Conservation (phyloP, 106 monocot genomes). For the Dioscorea zingiberensis region DNA sequence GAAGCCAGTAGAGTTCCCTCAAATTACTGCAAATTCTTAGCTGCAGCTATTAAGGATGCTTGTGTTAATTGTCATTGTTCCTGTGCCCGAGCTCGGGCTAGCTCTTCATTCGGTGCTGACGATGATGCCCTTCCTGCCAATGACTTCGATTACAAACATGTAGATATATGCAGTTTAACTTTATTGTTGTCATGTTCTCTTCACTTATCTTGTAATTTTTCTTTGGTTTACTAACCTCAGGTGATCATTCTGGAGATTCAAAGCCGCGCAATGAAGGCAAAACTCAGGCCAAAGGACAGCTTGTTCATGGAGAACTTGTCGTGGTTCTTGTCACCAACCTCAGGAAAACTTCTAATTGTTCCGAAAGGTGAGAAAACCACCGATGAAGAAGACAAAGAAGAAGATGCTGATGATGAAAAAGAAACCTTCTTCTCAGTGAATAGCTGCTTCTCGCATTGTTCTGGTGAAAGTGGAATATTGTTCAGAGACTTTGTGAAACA, state of each 20-base stretch:
- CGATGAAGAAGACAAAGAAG: slow-evolving; percentile 2
- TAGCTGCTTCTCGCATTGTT: slow-evolving; percentile 50
- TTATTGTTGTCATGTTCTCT: background rate
- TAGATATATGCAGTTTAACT: background rate
- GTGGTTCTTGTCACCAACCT: slow-evolving; percentile 15
- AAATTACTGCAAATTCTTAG: slow-evolving; percentile 18
- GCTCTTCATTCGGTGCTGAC: slow-evolving; percentile 27
- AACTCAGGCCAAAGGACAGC: background rate
- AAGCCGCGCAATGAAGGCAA: slow-evolving; percentile 30
- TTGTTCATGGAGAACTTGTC: slow-evolving; percentile 2
- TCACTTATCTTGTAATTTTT: background rate
- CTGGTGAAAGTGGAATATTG: slow-evolving; percentile 12
- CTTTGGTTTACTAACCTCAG: slow-evolving; percentile 2
- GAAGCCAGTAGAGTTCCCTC: slow-evolving; percentile 14
- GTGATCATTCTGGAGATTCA: slow-evolving; percentile 31
- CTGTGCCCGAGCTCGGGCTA: slow-evolving; percentile 20
- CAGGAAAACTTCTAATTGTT: slow-evolving; percentile 4
- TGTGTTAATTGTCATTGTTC: slow-evolving; percentile 23
- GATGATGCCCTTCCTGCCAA: slow-evolving; percentile 9
- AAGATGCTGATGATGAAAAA: slow-evolving; percentile 19
- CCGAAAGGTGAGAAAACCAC: background rate
- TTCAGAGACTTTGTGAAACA: background rate
- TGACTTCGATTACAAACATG: slow-evolving; percentile 41
- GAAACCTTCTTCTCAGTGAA: slow-evolving; percentile 71
- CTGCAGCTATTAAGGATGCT: slow-evolving; percentile 21